A percentile compares a stretch with the other conserved stretches of the same genome.
phyloP scores from a whole-genome alignment of 2,329 filamentous ascomycete species.

The Magnaporthiopsis rhizophila region DNA sequence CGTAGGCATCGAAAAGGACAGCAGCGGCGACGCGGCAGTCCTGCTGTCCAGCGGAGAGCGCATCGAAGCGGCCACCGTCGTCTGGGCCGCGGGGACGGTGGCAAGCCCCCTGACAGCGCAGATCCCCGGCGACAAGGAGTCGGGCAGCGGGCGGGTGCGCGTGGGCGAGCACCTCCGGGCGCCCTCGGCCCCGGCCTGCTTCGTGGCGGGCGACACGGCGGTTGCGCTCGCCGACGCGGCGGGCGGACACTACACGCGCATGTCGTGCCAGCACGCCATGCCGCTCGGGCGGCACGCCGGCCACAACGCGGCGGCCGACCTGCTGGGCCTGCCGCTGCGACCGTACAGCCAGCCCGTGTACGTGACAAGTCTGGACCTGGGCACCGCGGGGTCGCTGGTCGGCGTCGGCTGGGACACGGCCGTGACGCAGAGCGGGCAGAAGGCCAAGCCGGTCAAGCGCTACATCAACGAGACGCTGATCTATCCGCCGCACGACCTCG shows the following conservation, averaged over 20 bases:
- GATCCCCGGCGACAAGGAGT: constrained; percentile 22
- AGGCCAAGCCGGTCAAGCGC: neutral
- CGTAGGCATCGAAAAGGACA: constrained; percentile 15
- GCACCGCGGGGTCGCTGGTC: constrained; percentile 21
- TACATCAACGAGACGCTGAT: constrained; percentile 5
- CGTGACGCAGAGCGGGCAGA: neutral
- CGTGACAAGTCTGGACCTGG: constrained; percentile 28
- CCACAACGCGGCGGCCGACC: constrained; percentile 30
- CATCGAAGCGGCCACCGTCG: constrained; percentile 23
- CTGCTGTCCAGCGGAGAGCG: constrained; percentile 21
- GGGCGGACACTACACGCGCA: constrained; percentile 21
- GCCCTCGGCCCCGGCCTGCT: constrained; percentile 15
- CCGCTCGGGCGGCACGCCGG: constrained; percentile 27
- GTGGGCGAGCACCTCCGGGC: constrained; percentile 23
- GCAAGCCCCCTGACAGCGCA: constrained; percentile 25
- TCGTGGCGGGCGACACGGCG: constrained; percentile 27
- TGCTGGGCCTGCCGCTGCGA: constrained; percentile 18
- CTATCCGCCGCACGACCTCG: neutral
- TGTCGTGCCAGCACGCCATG: constrained; percentile 32
- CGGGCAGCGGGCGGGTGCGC: constrained; percentile 17
- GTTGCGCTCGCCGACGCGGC: constrained; percentile 16
- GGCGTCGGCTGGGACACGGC: constrained; percentile 21
- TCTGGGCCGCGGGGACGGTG: constrained; percentile 29
- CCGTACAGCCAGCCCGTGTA: constrained; percentile 24
- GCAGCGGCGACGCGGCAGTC: constrained; percentile 12